A percentile compares a stretch with the other conserved stretches of the same genome.
These are phyloP conservation scores for Chimonanthus praecox DNA, from an alignment of 164 flowering plant species.

Conservation along the genomic window DNA sequence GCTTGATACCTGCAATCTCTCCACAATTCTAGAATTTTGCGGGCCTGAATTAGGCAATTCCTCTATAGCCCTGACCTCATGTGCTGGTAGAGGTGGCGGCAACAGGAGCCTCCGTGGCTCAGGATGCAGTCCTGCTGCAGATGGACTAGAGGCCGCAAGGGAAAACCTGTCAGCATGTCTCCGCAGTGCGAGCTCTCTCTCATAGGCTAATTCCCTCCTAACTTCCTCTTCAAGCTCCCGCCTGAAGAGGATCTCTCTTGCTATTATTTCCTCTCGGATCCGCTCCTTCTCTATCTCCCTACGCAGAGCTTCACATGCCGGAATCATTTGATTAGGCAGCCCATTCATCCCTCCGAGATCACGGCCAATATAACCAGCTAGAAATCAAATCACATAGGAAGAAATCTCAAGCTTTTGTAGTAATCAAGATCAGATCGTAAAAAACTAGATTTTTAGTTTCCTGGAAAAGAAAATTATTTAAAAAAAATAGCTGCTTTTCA, in stretches of 20 bases:
- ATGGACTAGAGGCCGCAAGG: background rate
- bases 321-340: background rate
- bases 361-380: slow-evolving; percentile 4
- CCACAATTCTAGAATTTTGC: background rate
- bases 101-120: too few relatives aligned
- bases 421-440: background rate
- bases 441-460: background rate
- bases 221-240: slow-evolving; percentile 32
- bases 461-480: background rate
- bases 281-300: slow-evolving; percentile 28
- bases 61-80: too few relatives aligned
- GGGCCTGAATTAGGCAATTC: too few relatives aligned
- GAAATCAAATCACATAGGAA: background rate
- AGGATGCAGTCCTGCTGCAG: too few relatives aligned
- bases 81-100: too few relatives aligned
- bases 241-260: slow-evolving; percentile 18
- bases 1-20: background rate
- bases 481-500: too few relatives aligned
- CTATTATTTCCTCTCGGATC: slow-evolving; percentile 31
- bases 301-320: slow-evolving; percentile 12
- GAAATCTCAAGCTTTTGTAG: background rate
- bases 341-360: background rate
- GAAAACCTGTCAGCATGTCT: slow-evolving; percentile 7
- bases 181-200: slow-evolving; percentile 20
- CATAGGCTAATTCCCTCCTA: slow-evolving; percentile 27